Percentiles rank a stretch among this genome's conserved stretches.
phyloP scores from a whole-genome alignment of 2,329 filamentous ascomycete species.

The Hypomyces rosellus region DNA sequence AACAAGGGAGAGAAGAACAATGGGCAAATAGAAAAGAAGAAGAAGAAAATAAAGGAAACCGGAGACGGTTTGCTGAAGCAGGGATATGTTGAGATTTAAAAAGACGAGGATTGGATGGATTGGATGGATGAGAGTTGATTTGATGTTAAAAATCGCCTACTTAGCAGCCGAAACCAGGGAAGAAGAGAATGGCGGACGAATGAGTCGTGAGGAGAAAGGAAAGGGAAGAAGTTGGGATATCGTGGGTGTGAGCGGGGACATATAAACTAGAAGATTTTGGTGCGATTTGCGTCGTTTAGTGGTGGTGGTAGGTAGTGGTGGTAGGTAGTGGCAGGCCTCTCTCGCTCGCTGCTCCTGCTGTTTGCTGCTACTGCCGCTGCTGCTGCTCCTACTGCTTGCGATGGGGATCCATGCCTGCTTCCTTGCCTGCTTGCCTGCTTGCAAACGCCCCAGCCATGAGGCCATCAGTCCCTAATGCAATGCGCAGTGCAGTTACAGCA shows the following conservation, averaged over 20 bases:
- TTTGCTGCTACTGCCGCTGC: no score
- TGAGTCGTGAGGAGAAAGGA: conserved; percentile 46
- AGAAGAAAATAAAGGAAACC: conserved; percentile 39
- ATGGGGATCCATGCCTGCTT: no score
- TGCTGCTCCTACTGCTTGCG: no score
- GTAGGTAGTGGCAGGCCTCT: conserved; percentile 2
- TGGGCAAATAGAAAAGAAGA: conserved; percentile 20
- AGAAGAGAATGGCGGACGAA: conserved; percentile 54
- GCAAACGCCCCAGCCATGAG: no score
- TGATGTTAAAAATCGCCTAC: conserved; percentile 48
- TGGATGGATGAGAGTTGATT: neutral
- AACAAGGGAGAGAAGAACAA: neutral
- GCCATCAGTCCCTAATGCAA: no score
- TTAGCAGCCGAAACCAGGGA: conserved; percentile 49
- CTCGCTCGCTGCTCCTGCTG: neutral
- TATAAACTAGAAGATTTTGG: conserved; percentile 16
- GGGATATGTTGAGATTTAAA: conserved; percentile 14
- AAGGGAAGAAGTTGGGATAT: conserved; percentile 34
- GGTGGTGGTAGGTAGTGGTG: conserved; percentile 12
- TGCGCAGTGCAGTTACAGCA: no score
- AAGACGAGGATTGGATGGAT: no score
- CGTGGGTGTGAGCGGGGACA: conserved; percentile 43
- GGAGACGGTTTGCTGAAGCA: conserved; percentile 46
- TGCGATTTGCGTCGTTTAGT: conserved; percentile 8
- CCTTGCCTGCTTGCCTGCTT: no score